Conservation (phyloP, 2,329 filamentous ascomycete genomes). For the Penicillium sp. region DNA sequence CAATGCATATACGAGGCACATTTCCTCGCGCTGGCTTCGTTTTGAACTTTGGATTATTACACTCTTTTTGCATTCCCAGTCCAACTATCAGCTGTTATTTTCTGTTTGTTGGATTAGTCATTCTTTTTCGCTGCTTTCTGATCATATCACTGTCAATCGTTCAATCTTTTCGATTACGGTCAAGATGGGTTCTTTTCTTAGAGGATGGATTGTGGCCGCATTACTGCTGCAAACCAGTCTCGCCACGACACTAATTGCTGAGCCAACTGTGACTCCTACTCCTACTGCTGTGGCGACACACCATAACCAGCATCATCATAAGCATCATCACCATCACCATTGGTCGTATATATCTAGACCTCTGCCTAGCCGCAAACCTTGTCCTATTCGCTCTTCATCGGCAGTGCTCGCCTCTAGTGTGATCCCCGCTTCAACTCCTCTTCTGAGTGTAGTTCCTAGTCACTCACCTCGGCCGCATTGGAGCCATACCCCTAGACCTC, state of each 20-base stretch:
- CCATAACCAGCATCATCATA: neutral
- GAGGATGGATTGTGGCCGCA: slow-evolving; percentile 8
- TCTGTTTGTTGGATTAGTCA: neutral
- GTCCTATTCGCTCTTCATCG: slow-evolving; percentile 1
- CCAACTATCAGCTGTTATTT: neutral
- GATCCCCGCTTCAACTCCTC: neutral
- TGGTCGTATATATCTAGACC: slow-evolving; percentile 3
- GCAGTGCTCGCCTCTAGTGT: neutral
- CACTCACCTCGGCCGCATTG: neutral
- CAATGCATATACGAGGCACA: neutral
- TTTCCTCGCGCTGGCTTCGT: neutral
- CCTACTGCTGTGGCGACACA: neutral
- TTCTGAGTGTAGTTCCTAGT: neutral
- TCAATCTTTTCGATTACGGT: neutral
- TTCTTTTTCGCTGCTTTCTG: neutral
- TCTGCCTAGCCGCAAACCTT: slow-evolving; percentile 8
- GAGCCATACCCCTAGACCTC: no score
- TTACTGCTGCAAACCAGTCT: neutral
- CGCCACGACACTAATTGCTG: neutral
- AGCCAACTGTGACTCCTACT: neutral
- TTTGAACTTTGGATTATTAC: neutral
- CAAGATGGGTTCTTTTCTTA: slow-evolving; percentile 1
- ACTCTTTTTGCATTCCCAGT: neutral
- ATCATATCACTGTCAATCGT: neutral
- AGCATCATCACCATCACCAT: slow-evolving; percentile 4